Base-by-base conservation (phyloP, 192 early-diverging fungal species). In the Rhizophagus prolifer region DNA sequence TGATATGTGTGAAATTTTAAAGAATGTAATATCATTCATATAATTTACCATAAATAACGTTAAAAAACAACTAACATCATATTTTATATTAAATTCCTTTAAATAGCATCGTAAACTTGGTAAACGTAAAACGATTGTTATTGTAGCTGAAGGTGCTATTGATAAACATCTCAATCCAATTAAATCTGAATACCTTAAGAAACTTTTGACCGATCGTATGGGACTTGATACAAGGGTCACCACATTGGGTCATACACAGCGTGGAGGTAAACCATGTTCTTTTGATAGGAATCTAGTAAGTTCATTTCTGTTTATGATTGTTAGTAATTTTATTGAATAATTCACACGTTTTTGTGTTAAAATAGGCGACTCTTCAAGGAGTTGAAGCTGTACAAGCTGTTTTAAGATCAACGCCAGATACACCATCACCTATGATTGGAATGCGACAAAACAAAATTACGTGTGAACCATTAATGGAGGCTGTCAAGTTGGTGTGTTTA, bases 121-220 rank as follows among this genome's bases (percentile, higher is more conserved):
- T 72, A 96, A 94, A 80, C 89, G 95, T 80, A 97, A 95, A 79
- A 92, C 94, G n/a, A 86, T 99, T 41, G 90, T 99, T 12, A 97
- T 99, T 76, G 92, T 99, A 13, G 94, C 92, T 64, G 97, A 99
- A 81, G 97, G 97, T 44, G 97, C 97, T 13, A 91, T 99, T 63
- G 97, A 99, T 79, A 87, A 89, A 65, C 82, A 94, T 66, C 83
- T 97, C 8, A 90, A 94, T 0, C 94, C 96, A 23, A 96, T 99
- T 78, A 95, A 93, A 63, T 77, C 93, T 41, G 94, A 95, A 26
- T 84, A 94, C 38, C 88, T 99, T 71, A 91, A 90, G 79, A 91
- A 95, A 58, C 85, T 97, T 38, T 84, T 99, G 70, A 87, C 92
- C 9, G 85, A 92, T 28, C 86, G 92, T 12, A 81, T 97, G 41